Percentiles rank a stretch among this genome's conserved stretches.
These are phyloP conservation scores for Papilionanthe hybrid DNA, from an alignment of 116 monocot genomes.

Conservation along the genomic window DNA sequence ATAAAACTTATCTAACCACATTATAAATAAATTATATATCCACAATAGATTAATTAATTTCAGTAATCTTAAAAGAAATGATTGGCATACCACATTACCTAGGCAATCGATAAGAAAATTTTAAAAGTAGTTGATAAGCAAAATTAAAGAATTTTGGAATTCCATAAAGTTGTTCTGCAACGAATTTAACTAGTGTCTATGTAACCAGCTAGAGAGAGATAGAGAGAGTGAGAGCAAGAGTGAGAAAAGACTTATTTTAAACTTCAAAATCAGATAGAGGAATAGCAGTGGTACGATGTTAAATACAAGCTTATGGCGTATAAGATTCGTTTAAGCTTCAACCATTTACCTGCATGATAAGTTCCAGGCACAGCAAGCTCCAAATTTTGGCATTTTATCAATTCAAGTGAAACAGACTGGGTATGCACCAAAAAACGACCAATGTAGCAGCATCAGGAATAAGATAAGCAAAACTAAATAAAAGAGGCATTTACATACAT, in stretches of 20 bases:
- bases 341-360: constrained; percentile 76
- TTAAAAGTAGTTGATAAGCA: neutral
- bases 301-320: neutral
- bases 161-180: neutral
- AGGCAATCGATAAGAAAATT: neutral
- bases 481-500: too few species aligned
- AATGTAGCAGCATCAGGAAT: neutral
- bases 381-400: constrained; percentile 85
- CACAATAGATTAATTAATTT: neutral
- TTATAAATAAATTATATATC: neutral
- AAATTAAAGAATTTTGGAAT: neutral
- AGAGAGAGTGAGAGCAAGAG: too few species aligned
- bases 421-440: neutral
- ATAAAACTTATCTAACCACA: neutral
- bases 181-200: neutral
- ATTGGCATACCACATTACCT: neutral
- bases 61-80: neutral
- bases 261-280: neutral
- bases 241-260: neutral
- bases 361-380: constrained; percentile 98
- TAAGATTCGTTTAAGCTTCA: neutral
- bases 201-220: too few species aligned
- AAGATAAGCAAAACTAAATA: neutral
- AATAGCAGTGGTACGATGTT: neutral
- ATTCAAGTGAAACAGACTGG: constrained; percentile 92